Evolutionary conservation across 495 filamentous ascomycete genomes (phyloP).

Genomic region (Penicillium parvum): DNA sequence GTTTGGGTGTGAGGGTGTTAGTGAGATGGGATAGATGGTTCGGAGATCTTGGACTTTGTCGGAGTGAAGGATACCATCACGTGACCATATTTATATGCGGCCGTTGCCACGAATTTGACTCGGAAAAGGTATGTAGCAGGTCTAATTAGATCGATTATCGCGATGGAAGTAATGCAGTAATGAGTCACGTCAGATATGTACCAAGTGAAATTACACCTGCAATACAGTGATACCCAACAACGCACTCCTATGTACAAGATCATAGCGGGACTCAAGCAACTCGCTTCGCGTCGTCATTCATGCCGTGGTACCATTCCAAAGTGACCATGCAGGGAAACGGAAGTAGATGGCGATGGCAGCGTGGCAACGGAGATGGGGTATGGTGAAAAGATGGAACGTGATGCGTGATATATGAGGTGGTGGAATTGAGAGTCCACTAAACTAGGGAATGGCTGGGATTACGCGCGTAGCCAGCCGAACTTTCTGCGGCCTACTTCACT

Average conservation of each 20-base stretch:
- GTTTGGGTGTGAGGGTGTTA: background rate
- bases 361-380: constrained; percentile 21
- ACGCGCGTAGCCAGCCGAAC: constrained; percentile 44
- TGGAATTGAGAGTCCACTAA: too few relatives aligned
- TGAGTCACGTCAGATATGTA: constrained; percentile 5
- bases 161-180: background rate
- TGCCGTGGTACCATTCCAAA: constrained; percentile 8
- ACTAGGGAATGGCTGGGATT: background rate
- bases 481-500: constrained; percentile 37
- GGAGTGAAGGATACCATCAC: constrained; percentile 1
- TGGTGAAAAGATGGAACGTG: too few relatives aligned
- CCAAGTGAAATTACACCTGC: too few relatives aligned
- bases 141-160: background rate
- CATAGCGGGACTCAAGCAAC: constrained; percentile 8
- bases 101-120: background rate
- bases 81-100: constrained; percentile 1
- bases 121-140: too few relatives aligned
- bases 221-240: constrained; percentile 12
- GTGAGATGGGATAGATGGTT: constrained; percentile 5
- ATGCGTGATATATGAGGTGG: too few relatives aligned
- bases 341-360: constrained; percentile 23
- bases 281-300: constrained; percentile 15
- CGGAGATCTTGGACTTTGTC: background rate
- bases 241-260: constrained; percentile 22
- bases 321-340: constrained; percentile 9